A percentile compares a stretch with the other conserved stretches of the same genome.
Evolutionary conservation across 1,139 yeast species (phyloP).

Genomic region (Pneumocystis murina): DNA sequence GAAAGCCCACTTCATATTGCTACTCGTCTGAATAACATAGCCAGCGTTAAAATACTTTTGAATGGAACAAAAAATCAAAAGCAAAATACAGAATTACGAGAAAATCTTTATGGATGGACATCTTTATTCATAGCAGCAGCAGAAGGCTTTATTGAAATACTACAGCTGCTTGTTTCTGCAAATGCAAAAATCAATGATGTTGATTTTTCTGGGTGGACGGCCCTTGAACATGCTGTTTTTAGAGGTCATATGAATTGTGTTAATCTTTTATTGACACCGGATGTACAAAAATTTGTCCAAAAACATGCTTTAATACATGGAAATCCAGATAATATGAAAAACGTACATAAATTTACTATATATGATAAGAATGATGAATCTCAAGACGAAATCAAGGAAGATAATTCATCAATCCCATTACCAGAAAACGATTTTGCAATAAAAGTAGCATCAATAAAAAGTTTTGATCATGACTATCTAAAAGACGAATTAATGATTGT

Average conservation of each 20-base stretch:
- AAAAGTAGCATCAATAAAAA: slow-evolving; percentile 29
- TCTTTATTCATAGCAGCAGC: slow-evolving; percentile 85
- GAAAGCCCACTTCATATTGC: slow-evolving; percentile 80
- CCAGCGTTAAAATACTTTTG: slow-evolving; percentile 44
- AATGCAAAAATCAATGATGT: slow-evolving; percentile 38
- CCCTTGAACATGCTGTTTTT: slow-evolving; percentile 87
- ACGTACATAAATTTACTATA: background rate
- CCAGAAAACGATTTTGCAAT: background rate
- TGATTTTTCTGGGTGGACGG: slow-evolving; percentile 91
- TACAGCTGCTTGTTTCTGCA: slow-evolving; percentile 39
- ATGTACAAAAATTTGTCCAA: slow-evolving; percentile 5
- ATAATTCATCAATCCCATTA: background rate
- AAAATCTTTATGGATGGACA: slow-evolving; percentile 80
- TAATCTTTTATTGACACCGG: slow-evolving; percentile 39
- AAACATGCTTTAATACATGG: slow-evolving; percentile 3
- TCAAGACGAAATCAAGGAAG: background rate
- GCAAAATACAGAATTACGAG: slow-evolving; percentile 67
- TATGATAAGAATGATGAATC: slow-evolving; percentile 1
- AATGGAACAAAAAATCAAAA: slow-evolving; percentile 26
- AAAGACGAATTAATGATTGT: slow-evolving; percentile 50
- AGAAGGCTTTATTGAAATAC: slow-evolving; percentile 56
- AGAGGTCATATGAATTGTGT: slow-evolving; percentile 74
- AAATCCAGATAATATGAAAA: slow-evolving; percentile 1
- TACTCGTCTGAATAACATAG: slow-evolving; percentile 43
- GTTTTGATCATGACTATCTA: slow-evolving; percentile 74